Conservation (phyloP, 208 protist genomes). For the Leishmania amazonensis region DNA sequence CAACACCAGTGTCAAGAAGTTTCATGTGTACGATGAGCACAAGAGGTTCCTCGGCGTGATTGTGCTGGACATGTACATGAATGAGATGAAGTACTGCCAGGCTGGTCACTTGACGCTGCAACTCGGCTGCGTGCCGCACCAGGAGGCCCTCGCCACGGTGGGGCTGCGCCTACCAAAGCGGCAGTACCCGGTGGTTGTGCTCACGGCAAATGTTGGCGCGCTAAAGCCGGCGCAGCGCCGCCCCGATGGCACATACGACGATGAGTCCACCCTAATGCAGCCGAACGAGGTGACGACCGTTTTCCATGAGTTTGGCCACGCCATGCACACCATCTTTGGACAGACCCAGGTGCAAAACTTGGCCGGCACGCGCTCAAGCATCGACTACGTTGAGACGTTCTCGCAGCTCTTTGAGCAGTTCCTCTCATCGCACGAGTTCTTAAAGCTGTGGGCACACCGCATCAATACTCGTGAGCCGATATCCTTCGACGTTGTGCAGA, state of each 20-base stretch:
- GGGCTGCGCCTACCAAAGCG: slow-evolving; percentile 79
- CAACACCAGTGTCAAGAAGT: slow-evolving; percentile 86
- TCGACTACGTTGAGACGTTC: slow-evolving; percentile 95
- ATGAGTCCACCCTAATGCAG: slow-evolving; percentile 85
- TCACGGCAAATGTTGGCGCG: slow-evolving; percentile 89
- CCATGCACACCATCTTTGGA: slow-evolving; percentile 94
- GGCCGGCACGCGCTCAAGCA: slow-evolving; percentile 89
- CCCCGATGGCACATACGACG: slow-evolving; percentile 71
- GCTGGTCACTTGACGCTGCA: slow-evolving; percentile 91
- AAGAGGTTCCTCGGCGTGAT: slow-evolving; percentile 88
- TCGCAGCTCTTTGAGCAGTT: slow-evolving; percentile 95
- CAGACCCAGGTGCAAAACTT: slow-evolving; percentile 93
- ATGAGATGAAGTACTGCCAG: slow-evolving; percentile 88
- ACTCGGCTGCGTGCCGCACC: slow-evolving; percentile 84
- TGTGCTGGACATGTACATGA: slow-evolving; percentile 92
- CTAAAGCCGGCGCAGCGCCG: slow-evolving; percentile 32
- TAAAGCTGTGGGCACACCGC: slow-evolving; percentile 89
- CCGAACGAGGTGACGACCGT: slow-evolving; percentile 90
- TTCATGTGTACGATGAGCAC: slow-evolving; percentile 85
- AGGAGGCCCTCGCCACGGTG: slow-evolving; percentile 70
- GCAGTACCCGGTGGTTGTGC: slow-evolving; percentile 91
- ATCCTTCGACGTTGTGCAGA: slow-evolving; percentile 88
- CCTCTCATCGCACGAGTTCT: slow-evolving; percentile 88
- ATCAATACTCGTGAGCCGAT: slow-evolving; percentile 89
- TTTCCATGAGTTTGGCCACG: slow-evolving; percentile 95